Percentiles rank a stretch among this genome's conserved stretches.
These are phyloP conservation scores for Mycena rebaudengoi DNA, from an alignment of 768 basidiomycete genomes.

Conservation along the genomic window DNA sequence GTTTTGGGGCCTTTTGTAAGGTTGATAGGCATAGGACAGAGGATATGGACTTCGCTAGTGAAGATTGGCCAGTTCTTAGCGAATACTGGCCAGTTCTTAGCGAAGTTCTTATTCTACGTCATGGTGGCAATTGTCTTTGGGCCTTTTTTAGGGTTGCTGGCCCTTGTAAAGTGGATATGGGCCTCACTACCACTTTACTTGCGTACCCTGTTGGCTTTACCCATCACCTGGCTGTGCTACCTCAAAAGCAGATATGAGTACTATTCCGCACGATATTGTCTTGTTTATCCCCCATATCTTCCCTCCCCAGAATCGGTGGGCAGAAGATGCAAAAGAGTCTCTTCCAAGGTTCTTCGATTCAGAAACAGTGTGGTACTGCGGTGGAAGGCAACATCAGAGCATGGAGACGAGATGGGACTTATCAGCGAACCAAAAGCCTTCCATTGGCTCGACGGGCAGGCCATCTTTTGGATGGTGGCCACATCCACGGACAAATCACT, in stretches of 20 bases:
- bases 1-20: not conserved
- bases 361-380: not conserved
- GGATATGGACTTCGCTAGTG: not conserved
- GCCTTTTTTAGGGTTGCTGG: too few relatives aligned
- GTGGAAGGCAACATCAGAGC: too few relatives aligned
- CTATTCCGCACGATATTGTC: too few relatives aligned
- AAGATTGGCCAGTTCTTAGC: too few relatives aligned
- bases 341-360: not conserved
- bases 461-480: conserved; percentile 9
- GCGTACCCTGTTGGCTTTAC: not conserved
- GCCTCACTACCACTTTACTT: not conserved
- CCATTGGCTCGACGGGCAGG: conserved; percentile 19
- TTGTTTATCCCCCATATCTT: conserved; percentile 10
- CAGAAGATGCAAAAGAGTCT: not conserved
- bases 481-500: conserved; percentile 18
- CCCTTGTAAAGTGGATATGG: too few relatives aligned
- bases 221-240: not conserved
- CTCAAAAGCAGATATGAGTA: not conserved
- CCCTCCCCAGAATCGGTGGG: not conserved
- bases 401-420: conserved; percentile 6
- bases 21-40: too few relatives aligned
- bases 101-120: too few relatives aligned
- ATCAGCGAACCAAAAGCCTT: conserved; percentile 4
- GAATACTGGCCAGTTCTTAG: too few relatives aligned
- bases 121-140: too few relatives aligned